phyloP scores from a whole-genome alignment of 805 yeast genomes.

The Hanseniaspora lachancei region DNA sequence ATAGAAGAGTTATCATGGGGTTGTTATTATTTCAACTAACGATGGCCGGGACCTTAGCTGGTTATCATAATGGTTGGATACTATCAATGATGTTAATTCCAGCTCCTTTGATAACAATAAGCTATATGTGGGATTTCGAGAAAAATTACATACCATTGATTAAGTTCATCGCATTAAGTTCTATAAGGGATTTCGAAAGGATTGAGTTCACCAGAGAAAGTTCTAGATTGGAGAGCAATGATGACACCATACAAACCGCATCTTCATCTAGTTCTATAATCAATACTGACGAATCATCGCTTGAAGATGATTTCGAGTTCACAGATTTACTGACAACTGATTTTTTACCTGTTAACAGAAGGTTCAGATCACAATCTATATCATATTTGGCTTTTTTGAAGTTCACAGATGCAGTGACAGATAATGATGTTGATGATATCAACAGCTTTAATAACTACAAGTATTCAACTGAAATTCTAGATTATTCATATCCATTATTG shows the following conservation, averaged over 20 bases:
- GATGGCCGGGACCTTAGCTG: conserved; percentile 79
- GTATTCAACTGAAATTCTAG: conserved; percentile 27
- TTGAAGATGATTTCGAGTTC: conserved; percentile 15
- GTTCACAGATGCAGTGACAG: conserved; percentile 3
- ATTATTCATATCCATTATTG: conserved; percentile 66
- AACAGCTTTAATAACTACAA: background rate
- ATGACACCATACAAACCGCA: conserved; percentile 14
- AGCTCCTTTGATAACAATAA: conserved; percentile 54
- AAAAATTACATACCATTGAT: conserved; percentile 68
- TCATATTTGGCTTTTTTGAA: conserved; percentile 2
- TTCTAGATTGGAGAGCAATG: background rate
- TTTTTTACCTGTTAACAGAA: background rate
- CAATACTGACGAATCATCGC: background rate
- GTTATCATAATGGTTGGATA: conserved; percentile 62
- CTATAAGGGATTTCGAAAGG: conserved; percentile 43
- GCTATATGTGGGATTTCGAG: conserved; percentile 68
- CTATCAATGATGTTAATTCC: conserved; percentile 64
- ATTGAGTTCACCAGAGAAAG: conserved; percentile 19
- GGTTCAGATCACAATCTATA: conserved; percentile 5
- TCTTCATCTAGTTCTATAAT: conserved; percentile 7
- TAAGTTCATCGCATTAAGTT: conserved; percentile 73
- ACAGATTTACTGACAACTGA: conserved; percentile 18
- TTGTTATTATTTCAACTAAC: conserved; percentile 74
- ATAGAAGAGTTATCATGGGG: conserved; percentile 71
- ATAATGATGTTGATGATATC: conserved; percentile 7